Evolutionary conservation across 2,329 filamentous ascomycete species (phyloP).

Genomic region (Pseudogymnoascus sp.): DNA sequence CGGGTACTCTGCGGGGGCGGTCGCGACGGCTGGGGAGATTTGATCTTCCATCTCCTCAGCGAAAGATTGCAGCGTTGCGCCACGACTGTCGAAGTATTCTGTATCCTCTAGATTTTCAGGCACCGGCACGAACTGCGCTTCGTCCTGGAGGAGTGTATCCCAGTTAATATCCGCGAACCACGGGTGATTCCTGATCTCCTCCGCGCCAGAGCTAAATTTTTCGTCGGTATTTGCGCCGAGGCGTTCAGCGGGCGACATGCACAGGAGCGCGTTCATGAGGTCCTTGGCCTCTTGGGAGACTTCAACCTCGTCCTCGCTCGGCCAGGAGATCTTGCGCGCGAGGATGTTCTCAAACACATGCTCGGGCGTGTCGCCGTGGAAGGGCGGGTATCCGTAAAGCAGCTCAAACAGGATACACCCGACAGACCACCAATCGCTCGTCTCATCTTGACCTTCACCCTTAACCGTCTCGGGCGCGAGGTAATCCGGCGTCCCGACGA

Average conservation of each 20-base stretch:
- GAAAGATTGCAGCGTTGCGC: constrained; percentile 86
- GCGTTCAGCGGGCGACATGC: constrained; percentile 69
- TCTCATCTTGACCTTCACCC: constrained; percentile 90
- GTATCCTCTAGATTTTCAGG: constrained; percentile 94
- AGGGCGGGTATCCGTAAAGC: constrained; percentile 84
- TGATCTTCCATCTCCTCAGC: constrained; percentile 92
- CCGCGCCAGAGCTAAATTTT: constrained; percentile 72
- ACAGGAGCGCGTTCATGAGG: constrained; percentile 85
- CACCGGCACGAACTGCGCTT: constrained; percentile 89
- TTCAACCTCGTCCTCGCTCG: constrained; percentile 68
- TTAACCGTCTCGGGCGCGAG: constrained; percentile 94
- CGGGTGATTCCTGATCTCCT: constrained; percentile 79
- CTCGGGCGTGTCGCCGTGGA: constrained; percentile 83
- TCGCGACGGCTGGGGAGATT: constrained; percentile 59
- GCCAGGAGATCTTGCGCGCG: constrained; percentile 84
- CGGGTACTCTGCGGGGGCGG: constrained; percentile 62
- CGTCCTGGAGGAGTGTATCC: constrained; percentile 86
- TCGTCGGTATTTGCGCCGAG: constrained; percentile 81
- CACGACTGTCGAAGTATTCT: constrained; percentile 90
- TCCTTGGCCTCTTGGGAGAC: constrained; percentile 86
- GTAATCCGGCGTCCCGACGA: constrained; percentile 96
- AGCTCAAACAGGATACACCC: constrained; percentile 98
- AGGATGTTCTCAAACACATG: constrained; percentile 96
- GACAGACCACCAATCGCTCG: constrained; percentile 99
- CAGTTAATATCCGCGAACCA: constrained; percentile 88